phyloP scores from a whole-genome alignment of 768 basidiomycete genomes.

The Naematelia aurantialba region DNA sequence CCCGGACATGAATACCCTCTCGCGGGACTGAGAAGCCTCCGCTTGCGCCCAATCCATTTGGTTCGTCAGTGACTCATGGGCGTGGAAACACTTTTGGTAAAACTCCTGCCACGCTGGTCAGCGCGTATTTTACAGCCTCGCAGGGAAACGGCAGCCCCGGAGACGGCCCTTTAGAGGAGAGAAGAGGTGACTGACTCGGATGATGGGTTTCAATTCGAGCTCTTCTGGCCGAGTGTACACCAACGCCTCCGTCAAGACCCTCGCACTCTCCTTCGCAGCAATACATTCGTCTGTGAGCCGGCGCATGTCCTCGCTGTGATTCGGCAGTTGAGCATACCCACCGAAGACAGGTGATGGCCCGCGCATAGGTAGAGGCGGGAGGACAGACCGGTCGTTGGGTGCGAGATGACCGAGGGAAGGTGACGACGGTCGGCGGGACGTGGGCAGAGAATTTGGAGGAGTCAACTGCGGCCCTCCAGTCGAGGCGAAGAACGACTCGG shows the following conservation, averaged over 20 bases:
- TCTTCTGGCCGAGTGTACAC: slow-evolving; percentile 68
- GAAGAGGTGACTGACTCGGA: slow-evolving; percentile 57
- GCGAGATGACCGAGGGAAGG: slow-evolving; percentile 14
- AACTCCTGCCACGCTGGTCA: slow-evolving; percentile 68
- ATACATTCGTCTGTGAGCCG: slow-evolving; percentile 80
- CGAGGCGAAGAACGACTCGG: slow-evolving; percentile 65
- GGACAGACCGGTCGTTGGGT: slow-evolving; percentile 16
- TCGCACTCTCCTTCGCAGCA: slow-evolving; percentile 76
- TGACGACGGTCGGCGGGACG: slow-evolving; percentile 19
- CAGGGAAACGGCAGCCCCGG: neutral
- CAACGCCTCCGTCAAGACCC: slow-evolving; percentile 67
- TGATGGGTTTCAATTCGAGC: slow-evolving; percentile 61
- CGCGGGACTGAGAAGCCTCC: slow-evolving; percentile 68
- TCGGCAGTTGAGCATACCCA: slow-evolving; percentile 58
- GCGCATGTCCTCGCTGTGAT: slow-evolving; percentile 72
- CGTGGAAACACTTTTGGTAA: slow-evolving; percentile 68
- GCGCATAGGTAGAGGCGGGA: slow-evolving; percentile 32
- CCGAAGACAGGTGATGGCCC: slow-evolving; percentile 20
- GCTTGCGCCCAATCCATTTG: slow-evolving; percentile 91
- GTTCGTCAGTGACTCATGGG: slow-evolving; percentile 76
- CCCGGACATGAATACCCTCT: slow-evolving; percentile 20
- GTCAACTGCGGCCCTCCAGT: slow-evolving; percentile 70
- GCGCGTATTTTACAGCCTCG: neutral
- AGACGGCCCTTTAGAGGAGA: neutral
- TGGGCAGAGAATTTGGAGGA: slow-evolving; percentile 11